A percentile compares a stretch with the other conserved stretches of the same genome.
Evolutionary conservation across 2,329 filamentous ascomycete genomes (phyloP).

Genomic region (Colletotrichum sp.): DNA sequence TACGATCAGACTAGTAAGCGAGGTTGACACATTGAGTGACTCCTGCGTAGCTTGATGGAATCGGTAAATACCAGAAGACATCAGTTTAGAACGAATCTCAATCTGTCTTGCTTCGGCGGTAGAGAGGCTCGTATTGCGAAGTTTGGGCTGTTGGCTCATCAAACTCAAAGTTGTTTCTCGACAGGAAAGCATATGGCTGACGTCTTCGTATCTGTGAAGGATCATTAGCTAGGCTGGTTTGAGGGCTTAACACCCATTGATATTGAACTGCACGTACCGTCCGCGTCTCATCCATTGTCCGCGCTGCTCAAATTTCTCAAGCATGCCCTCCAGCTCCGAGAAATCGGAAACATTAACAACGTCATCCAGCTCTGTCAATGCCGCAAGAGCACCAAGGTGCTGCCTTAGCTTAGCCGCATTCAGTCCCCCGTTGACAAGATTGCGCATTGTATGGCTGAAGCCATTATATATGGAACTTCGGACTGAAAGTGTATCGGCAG

Average conservation of each 20-base stretch:
- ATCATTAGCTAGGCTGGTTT: background rate
- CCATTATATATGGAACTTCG: constrained; percentile 67
- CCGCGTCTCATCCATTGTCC: constrained; percentile 83
- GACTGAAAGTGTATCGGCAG: constrained; percentile 60
- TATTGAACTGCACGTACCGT: constrained; percentile 56
- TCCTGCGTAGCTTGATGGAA: constrained; percentile 85
- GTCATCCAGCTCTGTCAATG: constrained; percentile 83
- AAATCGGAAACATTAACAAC: constrained; percentile 66
- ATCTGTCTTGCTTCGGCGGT: constrained; percentile 69
- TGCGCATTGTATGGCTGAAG: constrained; percentile 64
- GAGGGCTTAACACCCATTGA: background rate
- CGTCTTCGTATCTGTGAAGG: constrained; percentile 70
- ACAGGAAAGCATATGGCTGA: constrained; percentile 81
- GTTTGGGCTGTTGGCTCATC: constrained; percentile 70
- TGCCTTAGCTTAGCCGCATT: constrained; percentile 59
- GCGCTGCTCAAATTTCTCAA: constrained; percentile 68
- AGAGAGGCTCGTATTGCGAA: constrained; percentile 68
- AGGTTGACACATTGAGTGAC: constrained; percentile 83
- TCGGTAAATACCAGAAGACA: constrained; percentile 77
- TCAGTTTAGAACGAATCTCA: constrained; percentile 78
- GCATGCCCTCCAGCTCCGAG: constrained; percentile 64
- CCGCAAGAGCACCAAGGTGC: constrained; percentile 68
- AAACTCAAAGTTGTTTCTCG: constrained; percentile 84
- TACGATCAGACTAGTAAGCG: constrained; percentile 77
- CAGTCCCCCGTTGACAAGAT: constrained; percentile 53